A percentile compares a stretch with the other conserved stretches of the same genome.
phyloP scores from a whole-genome alignment of 768 basidiomycete genomes.

The Sutorius australiensis region DNA sequence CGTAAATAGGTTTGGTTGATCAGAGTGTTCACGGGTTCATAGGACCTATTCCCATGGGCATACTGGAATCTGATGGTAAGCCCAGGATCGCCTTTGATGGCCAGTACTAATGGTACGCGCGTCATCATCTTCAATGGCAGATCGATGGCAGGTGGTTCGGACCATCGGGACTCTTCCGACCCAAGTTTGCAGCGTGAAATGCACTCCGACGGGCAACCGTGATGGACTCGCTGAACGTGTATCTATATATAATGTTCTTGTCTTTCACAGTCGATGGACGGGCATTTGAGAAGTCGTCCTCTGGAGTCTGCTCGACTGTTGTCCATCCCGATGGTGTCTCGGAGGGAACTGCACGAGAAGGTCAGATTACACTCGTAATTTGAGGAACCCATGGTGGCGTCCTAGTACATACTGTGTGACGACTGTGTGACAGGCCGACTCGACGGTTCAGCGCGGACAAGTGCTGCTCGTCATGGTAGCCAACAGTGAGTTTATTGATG shows the following conservation, averaged over 20 bases:
- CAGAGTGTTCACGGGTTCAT: neutral
- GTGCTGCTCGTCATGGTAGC: too few species aligned
- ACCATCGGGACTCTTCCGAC: slow-evolving; percentile 37
- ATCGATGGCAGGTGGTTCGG: slow-evolving; percentile 49
- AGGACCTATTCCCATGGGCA: slow-evolving; percentile 41
- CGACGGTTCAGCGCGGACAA: too few species aligned
- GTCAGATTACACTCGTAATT: too few species aligned
- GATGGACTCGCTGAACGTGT: neutral
- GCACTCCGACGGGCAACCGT: neutral
- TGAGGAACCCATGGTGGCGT: too few species aligned
- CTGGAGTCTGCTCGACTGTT: too few species aligned
- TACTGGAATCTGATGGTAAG: slow-evolving; percentile 77
- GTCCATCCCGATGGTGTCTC: too few species aligned
- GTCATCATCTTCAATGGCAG: slow-evolving; percentile 10
- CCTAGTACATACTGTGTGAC: too few species aligned
- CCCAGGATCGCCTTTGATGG: neutral
- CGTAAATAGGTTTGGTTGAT: neutral
- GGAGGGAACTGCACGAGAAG: too few species aligned
- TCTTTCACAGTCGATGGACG: too few species aligned
- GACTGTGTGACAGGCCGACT: too few species aligned
- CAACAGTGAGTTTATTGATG: too few species aligned
- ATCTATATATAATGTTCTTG: neutral
- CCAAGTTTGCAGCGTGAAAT: slow-evolving; percentile 31
- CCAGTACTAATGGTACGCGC: slow-evolving; percentile 1
- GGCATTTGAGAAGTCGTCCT: slow-evolving; percentile 5